Conservation (phyloP, 164 flowering plant species). For the Pachysandra terminalis region DNA sequence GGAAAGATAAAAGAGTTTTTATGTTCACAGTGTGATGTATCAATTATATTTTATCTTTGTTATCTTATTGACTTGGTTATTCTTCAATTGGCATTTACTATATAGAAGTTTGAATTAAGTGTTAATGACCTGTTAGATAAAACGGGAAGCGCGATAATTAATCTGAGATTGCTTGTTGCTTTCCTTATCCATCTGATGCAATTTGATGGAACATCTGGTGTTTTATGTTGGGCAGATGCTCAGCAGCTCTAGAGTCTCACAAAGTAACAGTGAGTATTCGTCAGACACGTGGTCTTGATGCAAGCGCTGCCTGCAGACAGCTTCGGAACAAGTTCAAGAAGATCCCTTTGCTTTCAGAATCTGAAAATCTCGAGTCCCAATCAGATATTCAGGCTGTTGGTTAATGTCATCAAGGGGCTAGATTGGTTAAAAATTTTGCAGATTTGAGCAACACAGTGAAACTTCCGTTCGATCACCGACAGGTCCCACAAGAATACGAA, state of each 20-base stretch:
- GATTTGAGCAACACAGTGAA: not conserved
- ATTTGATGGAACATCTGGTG: not conserved
- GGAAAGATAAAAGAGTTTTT: too few relatives aligned
- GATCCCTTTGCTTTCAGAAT: slow-evolving; percentile 45
- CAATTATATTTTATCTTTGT: too few relatives aligned
- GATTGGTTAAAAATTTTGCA: too few relatives aligned
- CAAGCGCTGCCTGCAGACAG: slow-evolving; percentile 98
- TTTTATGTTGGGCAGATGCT: slow-evolving; percentile 38
- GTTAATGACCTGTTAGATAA: not conserved
- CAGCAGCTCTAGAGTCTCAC: slow-evolving; percentile 70
- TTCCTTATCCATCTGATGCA: not conserved
- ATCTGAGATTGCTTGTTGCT: not conserved
- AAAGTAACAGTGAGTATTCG: slow-evolving; percentile 77
- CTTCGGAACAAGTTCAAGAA: slow-evolving; percentile 87
- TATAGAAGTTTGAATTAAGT: too few relatives aligned
- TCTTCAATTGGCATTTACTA: too few relatives aligned
- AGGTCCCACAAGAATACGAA: not conserved
- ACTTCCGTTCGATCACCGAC: not conserved
- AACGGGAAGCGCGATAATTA: not conserved
- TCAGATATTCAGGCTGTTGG: slow-evolving; percentile 30
- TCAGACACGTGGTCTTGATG: slow-evolving; percentile 93
- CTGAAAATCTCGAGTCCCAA: slow-evolving; percentile 24
- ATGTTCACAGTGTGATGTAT: too few relatives aligned
- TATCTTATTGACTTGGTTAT: too few relatives aligned
- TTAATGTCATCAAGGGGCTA: slow-evolving; percentile 19